Conservation (phyloP, 176 grass and related monocot species). For the Alloteropsis semialata region DNA sequence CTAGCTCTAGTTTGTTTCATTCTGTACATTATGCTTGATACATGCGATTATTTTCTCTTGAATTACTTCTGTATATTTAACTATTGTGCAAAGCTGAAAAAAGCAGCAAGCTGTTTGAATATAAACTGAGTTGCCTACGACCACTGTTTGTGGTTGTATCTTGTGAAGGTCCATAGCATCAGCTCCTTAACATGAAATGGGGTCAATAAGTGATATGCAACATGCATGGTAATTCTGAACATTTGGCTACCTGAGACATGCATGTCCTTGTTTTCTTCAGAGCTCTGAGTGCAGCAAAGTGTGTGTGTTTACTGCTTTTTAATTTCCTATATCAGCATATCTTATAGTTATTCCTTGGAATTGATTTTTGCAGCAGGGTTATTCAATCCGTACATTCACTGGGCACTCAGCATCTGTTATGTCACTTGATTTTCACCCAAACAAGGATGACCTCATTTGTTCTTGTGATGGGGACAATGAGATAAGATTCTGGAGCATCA, state of each 20-base stretch:
- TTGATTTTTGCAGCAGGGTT: conserved; percentile 54
- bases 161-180: not conserved
- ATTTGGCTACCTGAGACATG: too few species aligned
- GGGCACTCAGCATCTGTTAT: conserved; percentile 85
- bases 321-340: too few species aligned
- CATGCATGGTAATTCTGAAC: too few species aligned
- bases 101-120: not conserved
- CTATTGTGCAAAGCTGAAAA: conserved; percentile 6
- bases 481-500: conserved; percentile 88
- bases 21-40: not conserved
- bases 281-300: not conserved
- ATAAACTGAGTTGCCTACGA: too few species aligned
- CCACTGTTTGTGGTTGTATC: not conserved
- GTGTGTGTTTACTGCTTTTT: not conserved
- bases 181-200: not conserved
- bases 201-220: not conserved
- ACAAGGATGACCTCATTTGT: conserved; percentile 91
- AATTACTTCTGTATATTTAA: not conserved
- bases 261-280: too few species aligned
- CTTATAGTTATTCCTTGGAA: not conserved
- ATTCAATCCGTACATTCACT: conserved; percentile 70
- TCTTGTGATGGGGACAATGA: conserved; percentile 84
- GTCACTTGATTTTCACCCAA: conserved; percentile 94
- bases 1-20: not conserved
- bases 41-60: not conserved